phyloP scores from a whole-genome alignment of 257 asterid species.

The Primulina eburnea region DNA sequence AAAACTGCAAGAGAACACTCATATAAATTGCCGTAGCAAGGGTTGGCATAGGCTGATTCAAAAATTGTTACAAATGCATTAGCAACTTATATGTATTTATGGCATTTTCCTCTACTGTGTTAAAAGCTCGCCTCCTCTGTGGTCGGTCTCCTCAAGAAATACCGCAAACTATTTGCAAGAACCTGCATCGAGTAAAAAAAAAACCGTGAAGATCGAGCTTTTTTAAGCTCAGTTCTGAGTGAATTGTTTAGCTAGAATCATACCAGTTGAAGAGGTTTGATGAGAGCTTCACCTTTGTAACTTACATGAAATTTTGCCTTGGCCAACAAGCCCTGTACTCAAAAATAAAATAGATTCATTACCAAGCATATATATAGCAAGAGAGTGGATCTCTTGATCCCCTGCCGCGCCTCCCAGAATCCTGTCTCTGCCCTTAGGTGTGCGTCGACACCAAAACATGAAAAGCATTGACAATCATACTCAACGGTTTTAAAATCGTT shows the following conservation, averaged over 20 bases:
- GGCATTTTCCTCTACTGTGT: slow-evolving; percentile 24
- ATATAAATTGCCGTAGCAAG: neutral
- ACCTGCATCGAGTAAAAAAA: slow-evolving; percentile 48
- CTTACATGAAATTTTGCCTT: slow-evolving; percentile 93
- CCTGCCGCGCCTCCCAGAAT: too few species aligned
- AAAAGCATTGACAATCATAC: neutral
- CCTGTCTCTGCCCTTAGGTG: too few species aligned
- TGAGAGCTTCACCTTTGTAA: slow-evolving; percentile 80
- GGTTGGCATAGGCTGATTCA: neutral
- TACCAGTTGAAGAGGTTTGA: slow-evolving; percentile 96
- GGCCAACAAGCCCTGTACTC: slow-evolving; percentile 77
- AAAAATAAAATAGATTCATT: neutral
- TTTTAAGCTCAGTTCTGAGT: neutral
- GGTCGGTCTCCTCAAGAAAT: slow-evolving; percentile 75
- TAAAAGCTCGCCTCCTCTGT: slow-evolving; percentile 90
- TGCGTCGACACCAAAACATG: too few species aligned
- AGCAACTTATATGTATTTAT: neutral
- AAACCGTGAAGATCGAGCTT: neutral
- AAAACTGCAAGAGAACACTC: neutral
- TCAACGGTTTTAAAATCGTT: neutral
- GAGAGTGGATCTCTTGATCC: too few species aligned
- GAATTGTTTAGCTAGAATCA: neutral
- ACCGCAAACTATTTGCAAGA: slow-evolving; percentile 76
- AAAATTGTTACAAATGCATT: neutral
- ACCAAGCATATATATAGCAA: neutral